Base-by-base conservation (phyloP, 192 early-diverging fungal species). In the Linnemannia zychae region DNA sequence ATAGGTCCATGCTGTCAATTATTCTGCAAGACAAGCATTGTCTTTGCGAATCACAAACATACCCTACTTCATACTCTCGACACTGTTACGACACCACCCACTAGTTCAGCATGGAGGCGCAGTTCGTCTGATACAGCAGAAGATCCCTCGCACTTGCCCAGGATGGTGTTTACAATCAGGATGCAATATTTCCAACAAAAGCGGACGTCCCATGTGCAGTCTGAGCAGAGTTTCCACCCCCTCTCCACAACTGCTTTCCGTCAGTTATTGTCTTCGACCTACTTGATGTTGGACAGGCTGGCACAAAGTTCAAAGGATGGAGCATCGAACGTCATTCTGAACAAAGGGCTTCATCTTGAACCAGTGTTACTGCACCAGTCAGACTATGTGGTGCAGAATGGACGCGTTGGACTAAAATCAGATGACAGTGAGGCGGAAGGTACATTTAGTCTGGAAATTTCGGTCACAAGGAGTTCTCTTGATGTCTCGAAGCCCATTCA, bases 81-180 rank as follows among this genome's bases (percentile, higher is more conserved):
- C 37, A 40, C 31, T 16, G 66, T 37, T 11, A 79, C 73, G 2
- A 77, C 75, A 3, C 74, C 74, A 60, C 70, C 77, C 9, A 68
- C 60, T 20, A 65, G 46, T n/a, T 34, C 28, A 33, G 57, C 50
- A 33, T 44, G 65, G 28, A 48, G 76, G 38, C 63, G 22, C 11
- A 37, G 68, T 44, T 71, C 72, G 36, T 38, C 69, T 0, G 53
- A 72, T 11, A 65, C 17, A 1, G n/a, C 70, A 17, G 78, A 79
- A 4, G 75, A 75, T 49, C 67, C 17, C 13, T 53, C 74, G 1
- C 73, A 31, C 5, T 72, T 28, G 38, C 71, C 74, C 15, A 68
- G 65, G 46, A 85, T 85, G 74, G 65, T 71, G 2, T 85, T 85
- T 73, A 79, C 83, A 13, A 85, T 85, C 70, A 75, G 38, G 33